Evolutionary conservation across 176 grass and related monocot species (phyloP).

Genomic region (Avena sativa): DNA sequence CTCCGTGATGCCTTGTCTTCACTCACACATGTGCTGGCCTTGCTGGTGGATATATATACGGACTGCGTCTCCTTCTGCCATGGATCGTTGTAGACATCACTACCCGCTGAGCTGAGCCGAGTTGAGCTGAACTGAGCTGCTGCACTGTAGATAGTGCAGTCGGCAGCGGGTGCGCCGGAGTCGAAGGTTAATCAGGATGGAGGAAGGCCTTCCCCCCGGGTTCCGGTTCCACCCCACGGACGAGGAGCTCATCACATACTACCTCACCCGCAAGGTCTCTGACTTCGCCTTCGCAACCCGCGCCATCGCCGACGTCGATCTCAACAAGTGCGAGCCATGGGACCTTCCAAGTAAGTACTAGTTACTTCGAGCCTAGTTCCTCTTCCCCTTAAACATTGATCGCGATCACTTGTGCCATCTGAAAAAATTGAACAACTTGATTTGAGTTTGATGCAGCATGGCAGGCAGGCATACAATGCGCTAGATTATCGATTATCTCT

Average conservation of each 20-base stretch:
- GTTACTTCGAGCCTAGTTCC: neutral
- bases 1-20: conserved; percentile 10
- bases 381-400: neutral
- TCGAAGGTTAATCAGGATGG: conserved; percentile 24
- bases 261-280: conserved; percentile 71
- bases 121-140: neutral
- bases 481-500: neutral
- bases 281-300: conserved; percentile 57
- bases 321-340: conserved; percentile 94
- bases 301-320: conserved; percentile 74
- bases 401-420: neutral
- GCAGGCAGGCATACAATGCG: neutral
- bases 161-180: neutral
- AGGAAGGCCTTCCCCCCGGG: conserved; percentile 62
- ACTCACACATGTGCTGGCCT: conserved; percentile 35
- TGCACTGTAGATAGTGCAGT: conserved; percentile 42
- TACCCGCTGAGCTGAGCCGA: neutral
- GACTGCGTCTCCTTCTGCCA: neutral
- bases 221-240: conserved; percentile 96
- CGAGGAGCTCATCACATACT: conserved; percentile 93
- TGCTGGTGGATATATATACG: neutral
- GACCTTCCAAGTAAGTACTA: conserved; percentile 55
- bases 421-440: neutral
- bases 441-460: neutral
- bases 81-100: neutral